phyloP scores from a whole-genome alignment of 768 basidiomycete species.

The Suillus cothurnatus region DNA sequence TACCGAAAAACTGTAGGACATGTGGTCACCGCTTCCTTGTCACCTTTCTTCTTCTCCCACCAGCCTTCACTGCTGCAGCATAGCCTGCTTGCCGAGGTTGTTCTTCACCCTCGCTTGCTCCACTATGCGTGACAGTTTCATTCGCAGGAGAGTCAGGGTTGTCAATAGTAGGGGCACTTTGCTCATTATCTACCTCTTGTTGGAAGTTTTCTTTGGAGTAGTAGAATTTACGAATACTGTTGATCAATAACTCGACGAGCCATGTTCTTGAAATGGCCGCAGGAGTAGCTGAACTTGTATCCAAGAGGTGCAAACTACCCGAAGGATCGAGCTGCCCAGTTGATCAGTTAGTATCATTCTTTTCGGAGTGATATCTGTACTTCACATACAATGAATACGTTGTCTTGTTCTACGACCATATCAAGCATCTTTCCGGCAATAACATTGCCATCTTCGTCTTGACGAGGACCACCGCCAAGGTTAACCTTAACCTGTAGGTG shows the following conservation, averaged over 20 bases:
- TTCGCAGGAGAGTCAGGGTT: conserved; percentile 49
- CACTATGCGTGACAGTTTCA: conserved; percentile 41
- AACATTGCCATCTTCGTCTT: conserved; percentile 59
- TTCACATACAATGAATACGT: conserved; percentile 68
- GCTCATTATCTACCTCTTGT: conserved; percentile 27
- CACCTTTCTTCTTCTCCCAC: conserved; percentile 65
- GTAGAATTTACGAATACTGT: conserved; percentile 7
- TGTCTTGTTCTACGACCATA: conserved; percentile 76
- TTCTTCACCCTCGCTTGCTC: conserved; percentile 25
- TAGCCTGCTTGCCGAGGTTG: conserved; percentile 29
- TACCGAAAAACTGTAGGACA: background rate
- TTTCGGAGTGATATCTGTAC: background rate
- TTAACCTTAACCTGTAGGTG: conserved; percentile 66
- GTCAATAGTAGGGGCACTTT: conserved; percentile 32
- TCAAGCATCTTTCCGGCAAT: conserved; percentile 61
- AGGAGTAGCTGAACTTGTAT: conserved; percentile 55
- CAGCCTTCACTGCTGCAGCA: conserved; percentile 52
- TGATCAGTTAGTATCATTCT: background rate
- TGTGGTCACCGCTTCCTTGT: conserved; percentile 48
- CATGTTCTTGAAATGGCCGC: conserved; percentile 71
- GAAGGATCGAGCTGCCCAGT: conserved; percentile 57
- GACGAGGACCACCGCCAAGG: conserved; percentile 51
- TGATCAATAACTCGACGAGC: conserved; percentile 54
- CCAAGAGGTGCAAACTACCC: conserved; percentile 58
- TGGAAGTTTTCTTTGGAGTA: conserved; percentile 27